Evolutionary conservation across 352 stramenopile species (phyloP), one percentile per base, ranked within the genome.

Genomic region (Phytophthora ohioensis): DNA sequence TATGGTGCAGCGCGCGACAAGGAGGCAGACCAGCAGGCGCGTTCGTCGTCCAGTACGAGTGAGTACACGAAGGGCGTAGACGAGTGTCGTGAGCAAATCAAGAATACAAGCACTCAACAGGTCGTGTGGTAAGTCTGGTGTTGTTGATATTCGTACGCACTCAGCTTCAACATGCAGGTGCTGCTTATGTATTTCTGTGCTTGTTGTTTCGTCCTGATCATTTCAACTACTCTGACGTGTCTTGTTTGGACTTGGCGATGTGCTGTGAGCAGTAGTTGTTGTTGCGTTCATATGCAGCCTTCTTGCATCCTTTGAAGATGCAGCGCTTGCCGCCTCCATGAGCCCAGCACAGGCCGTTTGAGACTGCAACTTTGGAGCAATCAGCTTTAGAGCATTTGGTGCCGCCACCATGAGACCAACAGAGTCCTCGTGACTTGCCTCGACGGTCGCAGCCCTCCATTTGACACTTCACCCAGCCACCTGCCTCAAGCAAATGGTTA

Each of bases 251-350:
- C 51, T 67, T 42, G 7, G 60, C 49, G 57, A 70, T 56, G 53
- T 87, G 79, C n/a, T 69, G 73, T 8, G 59, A 65, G 64, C 79
- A 87, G 62, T 76, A 81, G 49, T 87, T 76, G 63, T 81, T 56
- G 35, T 72, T 80, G 15, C 74, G 64, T 30, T 81, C 72, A 32
- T 80, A 84, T 1, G 79, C 79, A 4, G 79, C 66, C 17, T 64
- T 69, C 31, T 69, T 73, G 69, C 78, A 88, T 15, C 69, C 71
- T 32, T 74, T 41, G 54, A 59, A 67, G 1, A 68, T 31, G 35
- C 76, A 85, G 36, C 74, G 77, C 52, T 84, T 84, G 17, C 73
- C 76, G 10, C 76, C 76, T 21, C 77, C 77, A 32, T 84, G 75
- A 12, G 75, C 68, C 72, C 72, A 82, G 54, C 76, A 82, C 31